Evolutionary conservation across 345 rosid genomes (phyloP), one percentile per base, ranked within the genome.

Genomic region (Eucalyptus sp.): DNA sequence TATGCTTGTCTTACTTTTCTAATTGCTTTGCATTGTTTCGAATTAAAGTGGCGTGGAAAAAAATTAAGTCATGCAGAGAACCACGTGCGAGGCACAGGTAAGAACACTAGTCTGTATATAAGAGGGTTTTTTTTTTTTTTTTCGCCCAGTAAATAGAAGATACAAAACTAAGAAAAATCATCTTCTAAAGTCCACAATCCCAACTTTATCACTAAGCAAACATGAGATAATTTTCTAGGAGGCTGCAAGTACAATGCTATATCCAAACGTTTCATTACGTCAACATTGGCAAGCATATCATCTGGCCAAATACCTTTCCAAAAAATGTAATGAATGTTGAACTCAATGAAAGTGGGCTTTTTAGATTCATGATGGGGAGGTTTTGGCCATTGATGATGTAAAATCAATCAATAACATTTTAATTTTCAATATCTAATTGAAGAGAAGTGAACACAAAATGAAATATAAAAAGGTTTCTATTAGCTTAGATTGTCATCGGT

Each of bases 211-310:
- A 1, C 25, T 20, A 52, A 52, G 25, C 58, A 52, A 52, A 52
- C 25, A 52, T 52, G 25, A 52, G 25, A 20, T 52, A 52, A 52
- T 52, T 20, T 52, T 52, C 25, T 52, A 52, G 25, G 2, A 52
- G 25, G 5, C 25, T 52, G 5, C 10, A 0, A 52, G 25, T 52
- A 20, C 2, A 18, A 52, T 52, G 58, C 0, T 52, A 5, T 52
- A 52, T 52, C 24, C 10, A 52, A 52, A 18, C 10, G 0, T 8
- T 52, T 52, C 5, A 10, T 52, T 52, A 8, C 20, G 58, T 0
- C 58, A 52, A 52, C 58, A 52, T 7, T 52, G 58, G 10, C 25
- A 52, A 52, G 58, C 25, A 52, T 52, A 52, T 52, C 58, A 18
- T 7, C 5, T 2, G 0, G 25, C 25, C 58, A 52, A 52, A 52